These are phyloP conservation scores for Peronosclerospora sorghi DNA, from an alignment of 352 stramenopile genomes.

Conservation along the genomic window DNA sequence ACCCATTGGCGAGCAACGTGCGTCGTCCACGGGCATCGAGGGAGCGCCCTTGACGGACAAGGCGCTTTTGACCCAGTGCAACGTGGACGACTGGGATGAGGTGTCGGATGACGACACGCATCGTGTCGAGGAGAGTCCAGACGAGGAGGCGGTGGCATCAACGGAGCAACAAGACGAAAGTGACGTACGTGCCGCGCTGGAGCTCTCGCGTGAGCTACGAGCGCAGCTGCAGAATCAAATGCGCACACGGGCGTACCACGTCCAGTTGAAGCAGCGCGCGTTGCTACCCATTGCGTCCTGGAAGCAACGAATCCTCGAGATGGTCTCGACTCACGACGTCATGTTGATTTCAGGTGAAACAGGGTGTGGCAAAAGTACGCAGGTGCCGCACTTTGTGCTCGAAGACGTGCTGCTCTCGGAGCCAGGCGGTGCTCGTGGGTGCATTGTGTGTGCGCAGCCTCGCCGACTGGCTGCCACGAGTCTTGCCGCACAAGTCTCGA, in stretches of 20 bases:
- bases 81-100: constrained; percentile 70
- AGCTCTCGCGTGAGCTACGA: constrained; percentile 29
- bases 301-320: constrained; percentile 67
- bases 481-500: constrained; percentile 87
- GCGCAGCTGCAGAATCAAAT: constrained; percentile 26
- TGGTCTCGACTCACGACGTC: constrained; percentile 76
- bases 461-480: constrained; percentile 93
- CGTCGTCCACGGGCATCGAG: constrained; percentile 1
- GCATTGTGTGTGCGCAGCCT: constrained; percentile 96
- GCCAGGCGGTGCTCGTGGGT: constrained; percentile 55
- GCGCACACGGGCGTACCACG: constrained; percentile 24
- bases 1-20: not conserved
- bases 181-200: constrained; percentile 6
- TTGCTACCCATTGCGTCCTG: constrained; percentile 74
- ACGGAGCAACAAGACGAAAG: constrained; percentile 15
- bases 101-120: constrained; percentile 23
- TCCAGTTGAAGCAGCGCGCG: constrained; percentile 33
- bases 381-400: constrained; percentile 95
- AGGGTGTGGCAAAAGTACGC: constrained; percentile 91
- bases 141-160: not conserved
- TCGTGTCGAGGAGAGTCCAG: constrained; percentile 1
- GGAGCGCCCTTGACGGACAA: not conserved
- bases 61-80: constrained; percentile 36
- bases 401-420: constrained; percentile 76
- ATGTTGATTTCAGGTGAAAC: constrained; percentile 93